These are phyloP conservation scores for Hypoxylon trugodes DNA, from an alignment of 495 filamentous ascomycete species.

Conservation along the genomic window DNA sequence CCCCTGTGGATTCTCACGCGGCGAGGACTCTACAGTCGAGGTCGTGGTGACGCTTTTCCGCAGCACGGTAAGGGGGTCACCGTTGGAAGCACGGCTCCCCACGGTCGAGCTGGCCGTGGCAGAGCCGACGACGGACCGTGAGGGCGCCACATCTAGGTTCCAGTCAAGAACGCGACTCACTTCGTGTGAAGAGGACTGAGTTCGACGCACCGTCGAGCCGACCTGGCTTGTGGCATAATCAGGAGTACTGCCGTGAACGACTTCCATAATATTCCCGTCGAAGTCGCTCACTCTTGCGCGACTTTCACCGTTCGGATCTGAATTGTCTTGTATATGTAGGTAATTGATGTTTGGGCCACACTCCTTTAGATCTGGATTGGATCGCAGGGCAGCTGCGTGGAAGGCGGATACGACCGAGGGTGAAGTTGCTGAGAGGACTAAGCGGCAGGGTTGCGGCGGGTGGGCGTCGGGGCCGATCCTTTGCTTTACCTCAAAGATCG, in stretches of 20 bases:
- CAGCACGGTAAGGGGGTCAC: constrained; percentile 42
- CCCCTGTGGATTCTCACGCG: constrained; percentile 48
- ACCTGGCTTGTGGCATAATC: constrained; percentile 44
- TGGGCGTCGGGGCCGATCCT: constrained; percentile 37
- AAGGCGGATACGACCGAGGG: constrained; percentile 53
- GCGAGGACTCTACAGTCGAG: constrained; percentile 44
- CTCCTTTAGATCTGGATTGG: constrained; percentile 43
- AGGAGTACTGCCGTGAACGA: constrained; percentile 49
- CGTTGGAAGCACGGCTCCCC: constrained; percentile 28
- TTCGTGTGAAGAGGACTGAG: constrained; percentile 51
- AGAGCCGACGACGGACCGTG: constrained; percentile 37
- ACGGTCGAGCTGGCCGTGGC: constrained; percentile 31
- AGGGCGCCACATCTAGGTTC: constrained; percentile 54
- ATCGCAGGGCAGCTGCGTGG: constrained; percentile 51
- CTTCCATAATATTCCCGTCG: constrained; percentile 62
- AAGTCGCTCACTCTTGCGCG: constrained; percentile 54
- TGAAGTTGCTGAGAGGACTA: constrained; percentile 53
- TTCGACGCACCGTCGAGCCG: constrained; percentile 46
- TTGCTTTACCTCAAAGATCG: constrained; percentile 54
- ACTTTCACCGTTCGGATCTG: constrained; percentile 42
- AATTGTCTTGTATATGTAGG: constrained; percentile 19
- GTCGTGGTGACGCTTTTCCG: constrained; percentile 50
- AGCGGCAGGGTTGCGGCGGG: constrained; percentile 45
- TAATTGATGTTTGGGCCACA: constrained; percentile 16
- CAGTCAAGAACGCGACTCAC: constrained; percentile 58